These are phyloP conservation scores for Rhododendron williamsianum DNA, from an alignment of 148 eudicot genomes.

Conservation along the genomic window DNA sequence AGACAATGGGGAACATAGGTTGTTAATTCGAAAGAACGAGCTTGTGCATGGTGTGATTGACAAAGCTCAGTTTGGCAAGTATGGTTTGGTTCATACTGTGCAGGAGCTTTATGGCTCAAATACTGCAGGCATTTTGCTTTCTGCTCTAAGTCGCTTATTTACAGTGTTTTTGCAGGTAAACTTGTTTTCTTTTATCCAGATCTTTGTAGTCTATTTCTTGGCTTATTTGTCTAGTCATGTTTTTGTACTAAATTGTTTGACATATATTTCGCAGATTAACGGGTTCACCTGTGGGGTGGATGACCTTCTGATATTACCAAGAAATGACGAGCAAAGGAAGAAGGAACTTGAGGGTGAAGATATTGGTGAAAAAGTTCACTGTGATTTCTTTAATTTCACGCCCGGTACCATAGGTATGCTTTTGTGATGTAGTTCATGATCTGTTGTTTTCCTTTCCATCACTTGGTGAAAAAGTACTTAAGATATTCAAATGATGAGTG, in stretches of 20 bases:
- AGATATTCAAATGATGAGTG: neutral
- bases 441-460: neutral
- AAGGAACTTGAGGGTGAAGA: slow-evolving; percentile 60
- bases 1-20: slow-evolving; percentile 57
- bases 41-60: slow-evolving; percentile 94
- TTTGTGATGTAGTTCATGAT: neutral
- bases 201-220: neutral
- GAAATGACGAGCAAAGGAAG: slow-evolving; percentile 55
- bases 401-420: slow-evolving; percentile 39
- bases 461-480: neutral
- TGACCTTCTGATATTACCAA: slow-evolving; percentile 68
- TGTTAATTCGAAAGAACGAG: slow-evolving; percentile 77
- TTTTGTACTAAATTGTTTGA: neutral
- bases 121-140: slow-evolving; percentile 82
- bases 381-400: slow-evolving; percentile 39
- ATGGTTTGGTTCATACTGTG: slow-evolving; percentile 91
- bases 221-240: neutral
- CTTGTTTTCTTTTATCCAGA: slow-evolving; percentile 2
- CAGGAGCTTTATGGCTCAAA: slow-evolving; percentile 89
- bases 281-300: slow-evolving; percentile 98
- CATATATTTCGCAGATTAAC: slow-evolving; percentile 44
- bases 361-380: slow-evolving; percentile 84
- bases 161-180: slow-evolving; percentile 76
- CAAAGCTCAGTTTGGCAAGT: slow-evolving; percentile 99
- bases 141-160: slow-evolving; percentile 78